A percentile compares a stretch with the other conserved stretches of the same genome.
phyloP scores from a whole-genome alignment of 208 protist species.

The Acanthamoeba lugdunensis region DNA sequence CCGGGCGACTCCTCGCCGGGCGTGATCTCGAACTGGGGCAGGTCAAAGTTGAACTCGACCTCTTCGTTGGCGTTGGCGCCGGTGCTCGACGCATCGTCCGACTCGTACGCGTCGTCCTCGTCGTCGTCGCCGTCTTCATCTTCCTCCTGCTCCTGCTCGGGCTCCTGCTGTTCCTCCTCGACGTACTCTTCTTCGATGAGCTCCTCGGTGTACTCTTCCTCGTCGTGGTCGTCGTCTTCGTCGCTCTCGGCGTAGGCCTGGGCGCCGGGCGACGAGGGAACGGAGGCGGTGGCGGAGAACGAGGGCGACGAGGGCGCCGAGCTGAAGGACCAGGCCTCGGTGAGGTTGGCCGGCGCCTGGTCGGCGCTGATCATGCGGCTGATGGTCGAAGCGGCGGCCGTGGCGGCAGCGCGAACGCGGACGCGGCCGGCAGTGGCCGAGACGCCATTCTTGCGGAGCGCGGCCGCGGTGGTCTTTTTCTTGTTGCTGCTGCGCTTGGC shows the following conservation, averaged over 20 bases:
- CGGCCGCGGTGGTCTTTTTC: neutral
- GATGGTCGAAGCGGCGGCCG: conserved; percentile 44
- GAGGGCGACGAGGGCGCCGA: conserved; percentile 39
- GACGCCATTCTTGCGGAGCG: conserved; percentile 2
- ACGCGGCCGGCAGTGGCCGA: neutral
- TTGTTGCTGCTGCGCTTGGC: neutral
- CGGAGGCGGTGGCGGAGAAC: neutral
- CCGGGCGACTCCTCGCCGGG: conserved; percentile 53
- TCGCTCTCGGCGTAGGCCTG: conserved; percentile 10
- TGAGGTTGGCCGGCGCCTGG: conserved; percentile 28
- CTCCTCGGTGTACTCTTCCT: neutral
- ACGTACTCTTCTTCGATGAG: neutral
- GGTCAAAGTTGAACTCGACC: conserved; percentile 24
- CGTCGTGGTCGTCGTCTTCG: neutral
- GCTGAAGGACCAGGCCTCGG: conserved; percentile 68
- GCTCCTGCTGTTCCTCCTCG: neutral
- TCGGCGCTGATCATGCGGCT: conserved; percentile 62
- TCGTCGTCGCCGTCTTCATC: neutral
- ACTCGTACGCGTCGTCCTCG: too few species aligned
- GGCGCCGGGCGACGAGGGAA: conserved; percentile 14
- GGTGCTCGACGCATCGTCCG: neutral
- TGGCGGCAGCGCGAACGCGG: conserved; percentile 17
- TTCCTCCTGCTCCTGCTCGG: neutral
- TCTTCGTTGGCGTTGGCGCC: neutral
- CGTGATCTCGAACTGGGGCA: conserved; percentile 42